phyloP scores from a whole-genome alignment of 2,329 filamentous ascomycete genomes.

The Sodiomyces alkalinus region DNA sequence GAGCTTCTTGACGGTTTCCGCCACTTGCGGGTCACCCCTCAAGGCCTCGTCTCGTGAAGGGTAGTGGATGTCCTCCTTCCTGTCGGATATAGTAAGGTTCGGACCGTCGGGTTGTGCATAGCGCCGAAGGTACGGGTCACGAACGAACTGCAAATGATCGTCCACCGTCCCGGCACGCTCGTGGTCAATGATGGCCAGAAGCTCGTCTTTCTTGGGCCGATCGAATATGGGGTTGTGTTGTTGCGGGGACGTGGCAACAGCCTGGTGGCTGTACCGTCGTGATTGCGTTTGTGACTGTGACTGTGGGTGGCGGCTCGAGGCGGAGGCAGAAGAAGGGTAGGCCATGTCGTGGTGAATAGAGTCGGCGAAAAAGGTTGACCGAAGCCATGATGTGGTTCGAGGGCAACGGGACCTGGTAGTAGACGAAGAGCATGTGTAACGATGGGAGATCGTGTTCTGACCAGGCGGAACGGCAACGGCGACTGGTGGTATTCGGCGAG shows the following conservation, averaged over 20 bases:
- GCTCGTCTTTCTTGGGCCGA: conserved; percentile 18
- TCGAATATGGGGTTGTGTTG: not conserved
- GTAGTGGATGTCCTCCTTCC: conserved; percentile 29
- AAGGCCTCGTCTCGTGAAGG: conserved; percentile 26
- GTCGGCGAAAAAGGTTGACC: conserved; percentile 22
- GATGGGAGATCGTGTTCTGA: not conserved
- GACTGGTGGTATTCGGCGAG: no score
- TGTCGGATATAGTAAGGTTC: conserved; percentile 33
- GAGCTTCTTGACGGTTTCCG: conserved; percentile 21
- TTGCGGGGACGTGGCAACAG: conserved; percentile 8
- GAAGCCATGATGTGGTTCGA: conserved; percentile 22
- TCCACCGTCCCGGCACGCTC: conserved; percentile 32
- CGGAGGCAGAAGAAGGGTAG: conserved; percentile 3
- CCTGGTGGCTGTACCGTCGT: conserved; percentile 4
- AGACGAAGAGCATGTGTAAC: not conserved
- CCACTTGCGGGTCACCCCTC: conserved; percentile 18
- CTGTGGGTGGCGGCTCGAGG: conserved; percentile 1
- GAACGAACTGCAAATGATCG: conserved; percentile 35
- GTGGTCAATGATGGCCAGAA: conserved; percentile 37
- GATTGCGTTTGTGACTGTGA: no score
- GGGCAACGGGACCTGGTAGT: conserved; percentile 11
- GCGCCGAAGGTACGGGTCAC: conserved; percentile 36
- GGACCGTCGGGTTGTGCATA: conserved; percentile 37
- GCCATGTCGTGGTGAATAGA: conserved; percentile 6
- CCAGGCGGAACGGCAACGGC: no score